A percentile compares a stretch with the other conserved stretches of the same genome.
phyloP scores from a whole-genome alignment of 345 rosid species.

The Hevea brasiliensis region DNA sequence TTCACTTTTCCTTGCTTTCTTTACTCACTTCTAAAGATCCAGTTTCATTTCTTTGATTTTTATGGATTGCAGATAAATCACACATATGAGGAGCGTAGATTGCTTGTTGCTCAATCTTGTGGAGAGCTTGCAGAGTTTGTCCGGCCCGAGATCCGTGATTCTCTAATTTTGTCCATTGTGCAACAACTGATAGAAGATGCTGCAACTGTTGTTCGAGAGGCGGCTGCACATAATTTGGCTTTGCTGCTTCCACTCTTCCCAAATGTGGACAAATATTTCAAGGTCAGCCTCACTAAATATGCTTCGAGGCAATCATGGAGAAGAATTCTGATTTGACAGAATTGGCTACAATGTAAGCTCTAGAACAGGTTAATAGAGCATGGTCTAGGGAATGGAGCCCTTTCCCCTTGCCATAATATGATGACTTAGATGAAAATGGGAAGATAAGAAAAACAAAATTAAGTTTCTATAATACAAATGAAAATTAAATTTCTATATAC shows the following conservation, averaged over 20 bases:
- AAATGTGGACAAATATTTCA: conserved; percentile 93
- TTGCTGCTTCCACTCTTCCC: conserved; percentile 94
- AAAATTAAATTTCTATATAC: background rate
- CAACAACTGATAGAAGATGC: conserved; percentile 94
- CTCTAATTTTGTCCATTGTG: conserved; percentile 89
- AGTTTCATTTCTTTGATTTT: conserved; percentile 26
- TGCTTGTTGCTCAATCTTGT: conserved; percentile 97
- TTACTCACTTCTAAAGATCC: background rate
- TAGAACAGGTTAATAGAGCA: conserved; percentile 64
- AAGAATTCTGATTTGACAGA: conserved; percentile 75
- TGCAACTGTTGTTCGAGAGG: conserved; percentile 92
- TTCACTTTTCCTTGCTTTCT: conserved; percentile 4
- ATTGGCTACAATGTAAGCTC: conserved; percentile 70
- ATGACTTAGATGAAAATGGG: conserved; percentile 33
- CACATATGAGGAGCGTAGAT: conserved; percentile 94
- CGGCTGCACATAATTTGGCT: conserved; percentile 88
- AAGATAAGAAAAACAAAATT: conserved; percentile 5
- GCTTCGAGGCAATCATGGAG: conserved; percentile 74
- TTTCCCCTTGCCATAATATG: conserved; percentile 43
- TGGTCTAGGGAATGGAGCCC: conserved; percentile 52
- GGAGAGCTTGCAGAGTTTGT: conserved; percentile 95
- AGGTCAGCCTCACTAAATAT: conserved; percentile 91
- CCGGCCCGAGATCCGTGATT: conserved; percentile 92
- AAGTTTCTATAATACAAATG: conserved; percentile 27
- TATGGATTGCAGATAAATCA: conserved; percentile 71